phyloP scores from a whole-genome alignment of 176 grass and related monocot genomes.

The Coix lacrymajobi region DNA sequence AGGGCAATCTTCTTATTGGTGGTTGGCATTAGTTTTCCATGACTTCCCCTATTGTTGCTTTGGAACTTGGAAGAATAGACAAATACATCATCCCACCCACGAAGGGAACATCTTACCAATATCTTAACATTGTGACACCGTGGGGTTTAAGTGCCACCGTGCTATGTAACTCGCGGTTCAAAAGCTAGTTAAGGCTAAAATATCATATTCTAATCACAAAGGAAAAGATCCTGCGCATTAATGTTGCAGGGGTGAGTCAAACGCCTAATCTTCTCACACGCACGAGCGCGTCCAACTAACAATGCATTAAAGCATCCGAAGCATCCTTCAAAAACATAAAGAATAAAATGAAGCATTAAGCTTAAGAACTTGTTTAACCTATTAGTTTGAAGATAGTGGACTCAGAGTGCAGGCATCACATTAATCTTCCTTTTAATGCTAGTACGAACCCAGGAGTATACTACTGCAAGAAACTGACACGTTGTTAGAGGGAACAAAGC shows the following conservation, averaged over 20 bases:
- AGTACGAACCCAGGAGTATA: slow-evolving; percentile 33
- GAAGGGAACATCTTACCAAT: slow-evolving; percentile 46
- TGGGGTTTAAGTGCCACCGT: slow-evolving; percentile 18
- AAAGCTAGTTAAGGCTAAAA: slow-evolving; percentile 28
- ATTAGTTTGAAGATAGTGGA: slow-evolving; percentile 38
- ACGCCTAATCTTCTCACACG: slow-evolving; percentile 27
- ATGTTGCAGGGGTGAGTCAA: slow-evolving; percentile 30
- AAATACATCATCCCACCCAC: slow-evolving; percentile 38
- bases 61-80: slow-evolving; percentile 29
- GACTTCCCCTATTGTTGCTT: slow-evolving; percentile 16
- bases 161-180: background rate
- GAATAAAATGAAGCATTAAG: background rate
- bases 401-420: slow-evolving; percentile 45
- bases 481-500: slow-evolving; percentile 31
- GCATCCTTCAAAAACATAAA: background rate
- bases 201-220: slow-evolving; percentile 27
- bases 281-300: slow-evolving; percentile 38
- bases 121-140: slow-evolving; percentile 25
- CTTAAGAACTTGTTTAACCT: slow-evolving; percentile 26
- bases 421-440: slow-evolving; percentile 49
- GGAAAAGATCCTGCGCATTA: slow-evolving; percentile 37
- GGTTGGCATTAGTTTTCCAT: background rate
- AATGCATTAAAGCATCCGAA: slow-evolving; percentile 25
- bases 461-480: slow-evolving; percentile 28
- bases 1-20: slow-evolving; percentile 2